These are phyloP conservation scores for Ustilago nuda DNA, from an alignment of 1,284 basidiomycete species.

Conservation along the genomic window DNA sequence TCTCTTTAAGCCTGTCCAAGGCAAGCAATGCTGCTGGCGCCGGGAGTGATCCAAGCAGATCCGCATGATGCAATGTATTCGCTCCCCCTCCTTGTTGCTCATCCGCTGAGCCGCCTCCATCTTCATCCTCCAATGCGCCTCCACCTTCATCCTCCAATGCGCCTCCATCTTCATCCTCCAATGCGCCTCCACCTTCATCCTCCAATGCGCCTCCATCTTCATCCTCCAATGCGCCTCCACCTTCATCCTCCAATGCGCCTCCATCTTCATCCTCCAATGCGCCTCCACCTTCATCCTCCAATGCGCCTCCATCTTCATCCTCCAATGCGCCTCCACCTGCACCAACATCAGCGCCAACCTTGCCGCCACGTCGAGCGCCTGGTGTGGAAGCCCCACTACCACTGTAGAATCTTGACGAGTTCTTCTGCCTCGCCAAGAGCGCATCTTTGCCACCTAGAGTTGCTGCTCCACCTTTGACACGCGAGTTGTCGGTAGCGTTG, in stretches of 20 bases:
- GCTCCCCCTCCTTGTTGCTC: constrained; percentile 7
- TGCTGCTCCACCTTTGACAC: constrained; percentile 14
- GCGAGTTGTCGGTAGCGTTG: constrained; percentile 9
- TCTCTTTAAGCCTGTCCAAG: constrained; percentile 33
- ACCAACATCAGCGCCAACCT: background rate
- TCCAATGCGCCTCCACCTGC: background rate
- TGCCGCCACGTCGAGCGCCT: constrained; percentile 16
- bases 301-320: constrained; percentile 12
- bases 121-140: constrained; percentile 6
- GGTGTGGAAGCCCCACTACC: constrained; percentile 46
- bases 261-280: constrained; percentile 14
- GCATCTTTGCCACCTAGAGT: constrained; percentile 25
- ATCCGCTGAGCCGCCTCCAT: constrained; percentile 13
- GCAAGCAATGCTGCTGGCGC: constrained; percentile 40
- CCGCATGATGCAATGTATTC: constrained; percentile 37
- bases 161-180: too few species aligned
- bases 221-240: background rate
- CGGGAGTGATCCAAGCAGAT: constrained; percentile 41
- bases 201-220: too few species aligned
- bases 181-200: background rate
- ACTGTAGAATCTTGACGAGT: constrained; percentile 31
- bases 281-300: constrained; percentile 6
- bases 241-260: too few species aligned
- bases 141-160: too few species aligned
- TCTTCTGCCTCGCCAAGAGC: constrained; percentile 26